These are phyloP conservation scores for Teratosphaeria epicoccoides DNA, from an alignment of 2,329 filamentous ascomycete species.

Conservation along the genomic window DNA sequence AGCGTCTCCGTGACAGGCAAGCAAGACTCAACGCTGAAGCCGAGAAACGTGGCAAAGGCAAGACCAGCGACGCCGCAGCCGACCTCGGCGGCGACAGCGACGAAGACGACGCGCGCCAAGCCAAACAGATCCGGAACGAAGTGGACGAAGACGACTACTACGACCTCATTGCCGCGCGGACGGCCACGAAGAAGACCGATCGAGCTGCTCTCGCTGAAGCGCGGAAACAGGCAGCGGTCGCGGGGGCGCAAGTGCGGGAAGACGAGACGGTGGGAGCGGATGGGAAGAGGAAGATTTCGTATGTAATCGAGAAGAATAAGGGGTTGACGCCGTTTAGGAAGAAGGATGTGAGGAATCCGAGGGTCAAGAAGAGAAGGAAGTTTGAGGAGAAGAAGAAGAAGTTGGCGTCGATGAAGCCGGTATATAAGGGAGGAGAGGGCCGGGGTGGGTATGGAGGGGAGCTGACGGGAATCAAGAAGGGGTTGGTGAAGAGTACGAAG, in stretches of 20 bases:
- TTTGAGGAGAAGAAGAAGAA: slow-evolving; percentile 98
- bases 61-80: slow-evolving; percentile 49
- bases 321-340: slow-evolving; percentile 78
- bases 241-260: slow-evolving; percentile 52
- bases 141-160: slow-evolving; percentile 69
- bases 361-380: slow-evolving; percentile 97
- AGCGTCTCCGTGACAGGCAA: slow-evolving; percentile 76
- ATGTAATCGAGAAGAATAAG: slow-evolving; percentile 96
- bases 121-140: slow-evolving; percentile 38
- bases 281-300: slow-evolving; percentile 85
- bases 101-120: slow-evolving; percentile 48
- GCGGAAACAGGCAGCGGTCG: slow-evolving; percentile 42
- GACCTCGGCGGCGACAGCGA: slow-evolving; percentile 63
- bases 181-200: slow-evolving; percentile 57
- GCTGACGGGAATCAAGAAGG: slow-evolving; percentile 87
- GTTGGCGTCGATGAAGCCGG: slow-evolving; percentile 70
- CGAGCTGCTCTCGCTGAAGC: slow-evolving; percentile 59
- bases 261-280: slow-evolving; percentile 64
- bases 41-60: slow-evolving; percentile 61
- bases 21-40: slow-evolving; percentile 81
- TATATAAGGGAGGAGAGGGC: slow-evolving; percentile 78
- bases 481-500: slow-evolving; percentile 86
- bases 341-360: slow-evolving; percentile 89
- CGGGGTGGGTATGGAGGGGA: slow-evolving; percentile 84
- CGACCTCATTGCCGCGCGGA: slow-evolving; percentile 65